Evolutionary conservation across 352 stramenopile genomes (phyloP), one percentile per base, ranked within the genome.

Genomic region (Albugo candida): DNA sequence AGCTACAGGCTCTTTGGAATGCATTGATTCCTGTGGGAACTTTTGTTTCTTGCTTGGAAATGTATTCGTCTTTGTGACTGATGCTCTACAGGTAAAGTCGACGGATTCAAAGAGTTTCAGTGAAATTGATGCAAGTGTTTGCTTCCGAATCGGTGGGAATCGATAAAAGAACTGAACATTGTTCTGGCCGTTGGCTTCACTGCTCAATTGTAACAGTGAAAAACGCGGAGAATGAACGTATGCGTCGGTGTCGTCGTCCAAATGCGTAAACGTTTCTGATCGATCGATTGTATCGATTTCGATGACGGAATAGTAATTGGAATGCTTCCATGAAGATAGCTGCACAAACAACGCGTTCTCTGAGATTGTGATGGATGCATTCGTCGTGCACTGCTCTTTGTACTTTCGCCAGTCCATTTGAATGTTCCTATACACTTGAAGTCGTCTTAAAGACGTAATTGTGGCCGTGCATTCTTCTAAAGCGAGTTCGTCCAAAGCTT

Each of bases 141-240:
- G 24, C 35, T 74, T 70, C 56, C 83, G 83, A 49, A 89, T 84
- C 6, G 77, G 73, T 27, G 65, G 61, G 52, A 89, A 86, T 13
- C 74, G 67, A 47, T 89, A 73, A 45, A 89, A 84, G 61, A 89
- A 89, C 50, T 89, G 76, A 13, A 86, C 77, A 41, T 71, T 72
- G 49, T 68, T 52, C 45, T 77, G 71, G 0, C 67, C 62, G 8
- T 3, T 8, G 24, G 8, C 3, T 31, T 31, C 24, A 8, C 38
- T 24, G 47, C 58, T 81, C 13, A 72, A 81, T 47, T 86, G 77
- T 3, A 89, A 62, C 18, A 89, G 56, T 13, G 77, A 89, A 48
- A 89, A 89, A 27, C 69, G 83, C 11, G 77, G 77, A 17, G 82
- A 64, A 37, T 74, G 69, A 12, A 89, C 58, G 46, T 77, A 86